Base-by-base conservation (phyloP, 176 grass and related monocot species). In the Bonia amplexicaulis region DNA sequence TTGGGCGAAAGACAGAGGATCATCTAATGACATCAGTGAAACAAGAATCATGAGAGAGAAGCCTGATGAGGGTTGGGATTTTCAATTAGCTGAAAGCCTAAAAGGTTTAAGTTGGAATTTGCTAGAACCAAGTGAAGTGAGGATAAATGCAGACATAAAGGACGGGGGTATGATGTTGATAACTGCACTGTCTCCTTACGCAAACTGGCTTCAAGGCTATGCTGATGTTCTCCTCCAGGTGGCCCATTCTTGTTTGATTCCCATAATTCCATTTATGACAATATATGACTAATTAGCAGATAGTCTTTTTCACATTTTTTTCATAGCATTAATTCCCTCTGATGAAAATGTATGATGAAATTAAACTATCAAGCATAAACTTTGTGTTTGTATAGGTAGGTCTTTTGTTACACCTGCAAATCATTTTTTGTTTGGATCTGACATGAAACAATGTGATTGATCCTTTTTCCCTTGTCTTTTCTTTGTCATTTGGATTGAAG, bases 141-240 rank as follows among this genome's bases (percentile, higher is more conserved):
- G 96, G 62, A 83, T 98, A 87, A 93, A 98, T 87, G 91, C 96
- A 57, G 93, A 98, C 79, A 95, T 98, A 85, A 98, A 98, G 91
- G 93, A 98, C 87, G 96, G 96, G 45, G 45, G 42, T 47, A 95
- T 98, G 93, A 98, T 84, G 86, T 88, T 98, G 74, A 88, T 96
- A 86, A 96, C 93, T 77, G 96, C 96, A 69, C 91, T 98, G 68
- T 89, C 86, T 85, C 91, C 90, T 77, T 95, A 96, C 74, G 93
- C 93, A 84, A 94, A 92, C 60, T 96, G 96, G 96, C 90, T 98
- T 83, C 91, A 98, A 87, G 96, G 93, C 61, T 95, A 98, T 88
- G 93, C 93, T 86, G 91, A 98, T 86, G 92, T 98, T 89, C 83
- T 92, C 73, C 93, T 98, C 80, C 89, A 98, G 90, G 96, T 98